Base-by-base conservation (phyloP, 1,139 yeast species). In the Kodamaea fungicola region DNA sequence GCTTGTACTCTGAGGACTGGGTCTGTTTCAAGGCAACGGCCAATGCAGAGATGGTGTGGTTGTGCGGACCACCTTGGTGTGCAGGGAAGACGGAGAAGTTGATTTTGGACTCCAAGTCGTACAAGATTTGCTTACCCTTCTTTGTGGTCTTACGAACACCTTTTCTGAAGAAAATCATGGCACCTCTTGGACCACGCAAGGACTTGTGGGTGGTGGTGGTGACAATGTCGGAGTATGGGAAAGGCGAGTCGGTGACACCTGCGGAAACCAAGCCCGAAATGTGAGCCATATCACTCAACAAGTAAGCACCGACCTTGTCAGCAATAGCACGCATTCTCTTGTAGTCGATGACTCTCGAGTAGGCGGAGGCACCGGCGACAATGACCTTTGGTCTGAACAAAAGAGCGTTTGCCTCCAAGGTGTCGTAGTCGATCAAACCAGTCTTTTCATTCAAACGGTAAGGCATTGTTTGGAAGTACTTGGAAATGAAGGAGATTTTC, bases 11-110 rank as follows among this genome's bases (percentile, higher is more conserved):
- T 39, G 95, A 95, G 34, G 85, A 70, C 44, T 76, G 68, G 40
- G 96, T 89, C 72, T 90, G 97, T 62, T 88, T 88, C 59, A 90
- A 78, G 19, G 97, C 97, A 42, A 87, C 95, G 6, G 97, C 95
- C 52, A 90, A 71, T 8, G 97, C 97, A 48, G 96, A 84, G 57
- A 90, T 90, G 52, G 97, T 90, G 67, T 90, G 97, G 74, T 90
- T 90, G 67, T 90, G 97, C 51, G 97, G 97, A 57, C 97, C 97
- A 71, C 97, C 97, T 74, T 90, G 97, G 66, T 90, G 97, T 42
- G 95, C 97, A 51, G 97, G 97, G 86, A 90, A 90, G 31, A 90
- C 97, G 19, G 96, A 86, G 61, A 90, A 90, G 74, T 90, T 90
- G 65, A 90, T 88, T 58, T 83, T 86, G 63, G 78, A 80, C 59